A percentile compares a stretch with the other conserved stretches of the same genome.
Conservation (phyloP, 1,284 basidiomycete genomes). For the Cystobasidium pallidum region DNA sequence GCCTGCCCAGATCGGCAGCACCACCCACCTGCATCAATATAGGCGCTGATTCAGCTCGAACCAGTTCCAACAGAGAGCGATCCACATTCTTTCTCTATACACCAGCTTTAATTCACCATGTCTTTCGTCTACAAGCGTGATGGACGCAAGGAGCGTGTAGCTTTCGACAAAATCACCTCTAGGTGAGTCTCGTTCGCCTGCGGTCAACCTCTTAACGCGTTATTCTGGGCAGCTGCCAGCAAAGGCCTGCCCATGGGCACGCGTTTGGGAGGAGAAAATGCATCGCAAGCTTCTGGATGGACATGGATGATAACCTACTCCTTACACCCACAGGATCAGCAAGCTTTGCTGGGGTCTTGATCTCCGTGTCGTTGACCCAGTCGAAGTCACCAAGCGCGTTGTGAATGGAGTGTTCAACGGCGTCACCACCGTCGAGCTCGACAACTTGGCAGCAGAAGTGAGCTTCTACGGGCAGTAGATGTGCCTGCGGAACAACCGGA, state of each 20-base stretch:
- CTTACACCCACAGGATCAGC: conserved; percentile 65
- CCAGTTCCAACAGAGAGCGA: neutral
- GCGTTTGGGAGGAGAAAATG: neutral
- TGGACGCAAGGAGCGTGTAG: conserved; percentile 80
- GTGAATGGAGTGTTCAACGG: conserved; percentile 80
- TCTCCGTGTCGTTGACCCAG: conserved; percentile 87
- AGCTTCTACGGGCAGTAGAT: conserved; percentile 2
- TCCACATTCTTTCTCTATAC: conserved; percentile 16
- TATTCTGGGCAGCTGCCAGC: neutral
- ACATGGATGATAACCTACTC: neutral
- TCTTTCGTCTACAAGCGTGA: conserved; percentile 71
- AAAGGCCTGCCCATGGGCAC: neutral
- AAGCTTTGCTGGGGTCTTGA: conserved; percentile 98
- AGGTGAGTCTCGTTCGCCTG: conserved; percentile 6
- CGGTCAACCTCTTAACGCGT: conserved; percentile 2
- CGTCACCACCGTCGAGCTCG: conserved; percentile 95
- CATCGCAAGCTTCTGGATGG: neutral
- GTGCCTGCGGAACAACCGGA: neutral
- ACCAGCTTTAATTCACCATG: conserved; percentile 57
- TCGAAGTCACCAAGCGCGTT: conserved; percentile 92
- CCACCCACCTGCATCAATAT: neutral
- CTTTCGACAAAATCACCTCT: conserved; percentile 85
- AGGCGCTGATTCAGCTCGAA: conserved; percentile 15
- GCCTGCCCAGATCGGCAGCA: neutral
- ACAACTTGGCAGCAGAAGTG: conserved; percentile 65